A percentile compares a stretch with the other conserved stretches of the same genome.
These are phyloP conservation scores for Geotrichum phurueaensis DNA, from an alignment of 1,139 yeast genomes.

Conservation along the genomic window DNA sequence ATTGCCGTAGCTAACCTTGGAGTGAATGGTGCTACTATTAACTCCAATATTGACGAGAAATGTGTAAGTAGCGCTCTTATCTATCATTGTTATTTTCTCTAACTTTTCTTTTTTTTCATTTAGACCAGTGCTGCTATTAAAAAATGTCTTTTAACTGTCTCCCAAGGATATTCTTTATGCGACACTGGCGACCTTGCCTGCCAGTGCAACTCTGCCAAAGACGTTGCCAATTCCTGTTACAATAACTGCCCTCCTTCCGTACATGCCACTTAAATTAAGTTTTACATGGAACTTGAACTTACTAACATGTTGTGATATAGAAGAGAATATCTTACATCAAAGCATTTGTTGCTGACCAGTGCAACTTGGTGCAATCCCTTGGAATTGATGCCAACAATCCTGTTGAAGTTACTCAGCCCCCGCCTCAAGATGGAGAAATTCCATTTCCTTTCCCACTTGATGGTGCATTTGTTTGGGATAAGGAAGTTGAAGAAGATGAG, in stretches of 20 bases:
- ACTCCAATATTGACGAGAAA: conserved; percentile 3
- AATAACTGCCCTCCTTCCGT: conserved; percentile 23
- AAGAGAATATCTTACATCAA: conserved; percentile 12
- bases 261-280: neutral
- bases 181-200: conserved; percentile 23
- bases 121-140: neutral
- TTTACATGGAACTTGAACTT: neutral
- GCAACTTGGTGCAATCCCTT: conserved; percentile 16
- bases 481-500: conserved; percentile 12
- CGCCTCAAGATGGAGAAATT: conserved; percentile 24
- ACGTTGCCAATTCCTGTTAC: conserved; percentile 22
- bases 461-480: neutral
- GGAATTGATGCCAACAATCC: conserved; percentile 20
- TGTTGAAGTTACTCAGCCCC: conserved; percentile 24
- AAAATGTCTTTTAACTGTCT: conserved; percentile 8
- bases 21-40: neutral
- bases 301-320: neutral
- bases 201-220: conserved; percentile 24
- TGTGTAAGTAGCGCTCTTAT: conserved; percentile 1
- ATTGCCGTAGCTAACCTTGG: neutral
- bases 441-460: conserved; percentile 22
- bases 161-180: conserved; percentile 22
- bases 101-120: neutral
- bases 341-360: conserved; percentile 20
- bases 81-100: neutral